These are phyloP conservation scores for Exophiala sideris DNA, from an alignment of 2,329 filamentous ascomycete species.

Conservation along the genomic window DNA sequence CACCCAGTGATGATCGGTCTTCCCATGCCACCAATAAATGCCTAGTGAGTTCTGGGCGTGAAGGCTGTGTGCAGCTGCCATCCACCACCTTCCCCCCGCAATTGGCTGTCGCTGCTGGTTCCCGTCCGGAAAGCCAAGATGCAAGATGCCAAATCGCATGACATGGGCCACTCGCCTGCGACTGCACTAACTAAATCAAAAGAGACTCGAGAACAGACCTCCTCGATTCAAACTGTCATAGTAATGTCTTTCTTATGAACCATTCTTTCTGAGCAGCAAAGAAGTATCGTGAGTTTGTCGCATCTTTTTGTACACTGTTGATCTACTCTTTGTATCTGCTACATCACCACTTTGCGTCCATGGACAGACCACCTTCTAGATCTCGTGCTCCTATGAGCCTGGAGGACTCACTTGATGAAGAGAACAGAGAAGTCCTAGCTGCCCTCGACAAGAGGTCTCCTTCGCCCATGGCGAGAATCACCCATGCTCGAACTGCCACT, in stretches of 20 bases:
- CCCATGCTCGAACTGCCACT: constrained; percentile 53
- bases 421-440: constrained; percentile 69
- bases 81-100: no score
- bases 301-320: not conserved
- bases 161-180: not conserved
- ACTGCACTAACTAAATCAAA: no score
- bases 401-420: constrained; percentile 72
- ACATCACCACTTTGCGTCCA: not conserved
- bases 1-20: no score
- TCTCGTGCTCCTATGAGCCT: constrained; percentile 59
- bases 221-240: no score
- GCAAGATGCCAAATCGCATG: not conserved
- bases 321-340: not conserved
- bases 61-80: no score
- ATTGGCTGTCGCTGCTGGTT: no score
- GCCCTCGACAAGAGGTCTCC: constrained; percentile 52
- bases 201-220: no score
- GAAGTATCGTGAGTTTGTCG: not conserved
- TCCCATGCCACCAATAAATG: no score
- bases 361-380: constrained; percentile 19
- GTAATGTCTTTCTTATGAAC: no score
- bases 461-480: constrained; percentile 30
- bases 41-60: no score
- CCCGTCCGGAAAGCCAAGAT: no score
- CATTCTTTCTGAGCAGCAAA: no score